phyloP scores from a whole-genome alignment of 208 protist species.

The Leishmania braziliensis region DNA sequence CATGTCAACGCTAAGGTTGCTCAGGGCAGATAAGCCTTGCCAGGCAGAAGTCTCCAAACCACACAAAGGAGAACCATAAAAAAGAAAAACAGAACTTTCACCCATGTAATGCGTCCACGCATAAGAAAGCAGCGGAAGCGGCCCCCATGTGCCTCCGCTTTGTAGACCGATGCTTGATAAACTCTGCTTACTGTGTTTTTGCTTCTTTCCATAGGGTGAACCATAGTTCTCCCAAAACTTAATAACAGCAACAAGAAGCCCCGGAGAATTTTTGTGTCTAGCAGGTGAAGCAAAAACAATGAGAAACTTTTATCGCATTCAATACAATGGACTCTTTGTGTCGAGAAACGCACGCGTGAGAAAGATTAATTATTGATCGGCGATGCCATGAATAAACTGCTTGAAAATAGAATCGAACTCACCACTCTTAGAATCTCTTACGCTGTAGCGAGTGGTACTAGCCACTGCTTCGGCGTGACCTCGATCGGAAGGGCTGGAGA shows the following conservation, averaged over 20 bases:
- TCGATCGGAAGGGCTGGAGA: conserved; percentile 22
- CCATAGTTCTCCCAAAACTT: background rate
- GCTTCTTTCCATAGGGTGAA: background rate
- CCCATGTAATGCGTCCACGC: background rate
- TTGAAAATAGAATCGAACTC: conserved; percentile 31
- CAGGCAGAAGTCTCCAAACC: background rate
- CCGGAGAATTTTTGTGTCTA: background rate
- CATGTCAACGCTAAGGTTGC: background rate
- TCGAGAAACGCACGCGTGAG: background rate
- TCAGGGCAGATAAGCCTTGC: background rate
- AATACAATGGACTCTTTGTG: background rate
- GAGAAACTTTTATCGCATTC: conserved; percentile 1
- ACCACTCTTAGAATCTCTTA: background rate
- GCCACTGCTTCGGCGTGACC: conserved; percentile 5
- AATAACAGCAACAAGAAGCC: background rate
- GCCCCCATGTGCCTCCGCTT: background rate
- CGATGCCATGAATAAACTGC: conserved; percentile 24
- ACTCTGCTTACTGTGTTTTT: background rate
- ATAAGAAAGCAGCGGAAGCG: background rate
- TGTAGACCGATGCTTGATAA: background rate
- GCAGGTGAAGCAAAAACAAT: conserved; percentile 7
- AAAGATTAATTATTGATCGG: background rate
- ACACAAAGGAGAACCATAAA: background rate
- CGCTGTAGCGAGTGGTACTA: conserved; percentile 13
- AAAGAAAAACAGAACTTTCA: background rate